Evolutionary conservation across 2,329 filamentous ascomycete genomes (phyloP).

Genomic region (Pleomassaria siparia): DNA sequence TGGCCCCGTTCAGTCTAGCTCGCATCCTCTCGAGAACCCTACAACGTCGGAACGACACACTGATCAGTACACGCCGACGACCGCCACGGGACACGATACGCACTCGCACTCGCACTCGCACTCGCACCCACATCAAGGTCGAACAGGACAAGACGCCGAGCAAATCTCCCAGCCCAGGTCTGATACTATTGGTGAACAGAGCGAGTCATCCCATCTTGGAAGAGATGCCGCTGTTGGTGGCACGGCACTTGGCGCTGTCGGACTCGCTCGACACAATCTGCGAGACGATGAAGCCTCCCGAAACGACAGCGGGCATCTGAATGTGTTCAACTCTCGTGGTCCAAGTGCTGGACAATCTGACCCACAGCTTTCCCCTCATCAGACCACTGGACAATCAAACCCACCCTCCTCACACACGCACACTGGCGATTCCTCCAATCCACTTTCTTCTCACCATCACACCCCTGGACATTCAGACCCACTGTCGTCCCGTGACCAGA

Average conservation of each 20-base stretch:
- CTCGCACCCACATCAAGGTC: background rate
- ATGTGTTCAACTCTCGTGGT: no score
- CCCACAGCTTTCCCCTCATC: no score
- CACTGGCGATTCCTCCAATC: no score
- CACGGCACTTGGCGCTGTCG: constrained; percentile 8
- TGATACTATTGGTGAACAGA: background rate
- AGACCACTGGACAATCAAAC: background rate
- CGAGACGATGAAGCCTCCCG: background rate
- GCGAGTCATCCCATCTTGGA: constrained; percentile 7
- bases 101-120: background rate
- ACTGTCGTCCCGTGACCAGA: no score
- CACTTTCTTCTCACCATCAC: no score
- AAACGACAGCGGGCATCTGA: no score
- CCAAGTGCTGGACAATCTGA: constrained; percentile 5
- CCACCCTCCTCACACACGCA: no score
- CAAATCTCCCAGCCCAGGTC: background rate
- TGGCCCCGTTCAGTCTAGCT: background rate
- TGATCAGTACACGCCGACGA: background rate
- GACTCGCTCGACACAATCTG: constrained; percentile 4
- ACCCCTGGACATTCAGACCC: constrained; percentile 4
- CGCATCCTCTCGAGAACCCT: background rate
- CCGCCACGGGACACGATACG: constrained; percentile 12
- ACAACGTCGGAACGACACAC: background rate
- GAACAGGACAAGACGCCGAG: background rate
- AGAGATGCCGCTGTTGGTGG: constrained; percentile 6